These are phyloP conservation scores for Yarrowia yakushimensis DNA, from an alignment of 805 yeast genomes.

Conservation along the genomic window DNA sequence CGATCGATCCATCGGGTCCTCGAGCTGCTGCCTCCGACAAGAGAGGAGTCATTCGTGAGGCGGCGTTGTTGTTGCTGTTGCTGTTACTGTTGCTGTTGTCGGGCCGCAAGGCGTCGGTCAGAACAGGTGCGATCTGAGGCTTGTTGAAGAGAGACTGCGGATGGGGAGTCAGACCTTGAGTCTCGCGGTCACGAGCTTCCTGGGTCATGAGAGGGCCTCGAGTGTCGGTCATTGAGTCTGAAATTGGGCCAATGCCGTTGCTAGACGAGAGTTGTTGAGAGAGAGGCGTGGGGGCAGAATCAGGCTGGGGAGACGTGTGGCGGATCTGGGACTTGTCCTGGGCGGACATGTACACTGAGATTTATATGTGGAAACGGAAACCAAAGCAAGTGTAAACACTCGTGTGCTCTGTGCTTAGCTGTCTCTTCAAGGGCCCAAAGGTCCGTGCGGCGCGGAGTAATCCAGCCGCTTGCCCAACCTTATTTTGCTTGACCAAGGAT, in stretches of 20 bases:
- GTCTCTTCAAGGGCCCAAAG: slow-evolving; percentile 9
- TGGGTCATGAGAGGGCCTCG: not conserved
- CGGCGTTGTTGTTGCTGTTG: not conserved
- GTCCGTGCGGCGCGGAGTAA: slow-evolving; percentile 26
- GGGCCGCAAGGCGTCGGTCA: not conserved
- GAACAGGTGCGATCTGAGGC: not conserved
- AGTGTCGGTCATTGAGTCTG: not conserved
- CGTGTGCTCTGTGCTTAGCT: slow-evolving; percentile 4
- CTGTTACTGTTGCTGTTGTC: not conserved
- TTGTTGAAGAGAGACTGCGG: slow-evolving; percentile 9
- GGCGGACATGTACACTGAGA: slow-evolving; percentile 3
- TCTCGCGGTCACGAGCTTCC: not conserved
- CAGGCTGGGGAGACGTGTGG: not conserved
- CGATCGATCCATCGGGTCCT: not conserved
- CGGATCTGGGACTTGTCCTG: not conserved
- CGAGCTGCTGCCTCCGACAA: not conserved
- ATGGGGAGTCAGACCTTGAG: not conserved
- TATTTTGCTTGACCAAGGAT: not conserved
- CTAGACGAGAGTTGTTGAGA: not conserved
- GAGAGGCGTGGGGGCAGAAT: not conserved
- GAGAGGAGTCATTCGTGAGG: not conserved
- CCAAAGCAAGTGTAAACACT: not conserved
- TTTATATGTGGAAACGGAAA: not conserved
- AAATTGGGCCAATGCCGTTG: not conserved
- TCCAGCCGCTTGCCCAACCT: slow-evolving; percentile 25